Evolutionary conservation across 140 eudicot species (phyloP).

Genomic region (Anethum foeniculum): DNA sequence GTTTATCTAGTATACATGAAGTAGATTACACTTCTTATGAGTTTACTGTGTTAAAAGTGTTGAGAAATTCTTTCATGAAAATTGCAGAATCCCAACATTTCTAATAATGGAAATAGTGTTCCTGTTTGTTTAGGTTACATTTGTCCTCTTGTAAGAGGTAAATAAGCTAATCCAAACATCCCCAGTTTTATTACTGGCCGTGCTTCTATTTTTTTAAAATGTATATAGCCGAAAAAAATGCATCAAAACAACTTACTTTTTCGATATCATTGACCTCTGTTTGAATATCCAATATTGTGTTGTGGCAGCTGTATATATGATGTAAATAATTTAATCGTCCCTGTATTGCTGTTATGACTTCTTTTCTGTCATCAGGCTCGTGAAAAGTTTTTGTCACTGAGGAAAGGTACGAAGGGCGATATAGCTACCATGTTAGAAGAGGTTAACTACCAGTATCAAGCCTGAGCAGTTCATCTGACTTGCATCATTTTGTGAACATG

Average conservation of each 20-base stretch:
- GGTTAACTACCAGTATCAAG: constrained; percentile 41
- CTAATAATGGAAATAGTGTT: neutral
- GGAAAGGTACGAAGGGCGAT: constrained; percentile 87
- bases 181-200: neutral
- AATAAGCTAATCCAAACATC: too few species aligned
- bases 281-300: neutral
- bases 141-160: too few species aligned
- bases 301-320: neutral
- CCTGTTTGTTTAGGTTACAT: too few species aligned
- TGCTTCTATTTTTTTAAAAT: neutral
- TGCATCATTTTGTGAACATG: neutral
- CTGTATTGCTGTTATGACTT: neutral
- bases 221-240: neutral
- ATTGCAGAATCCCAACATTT: neutral
- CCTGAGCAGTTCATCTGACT: neutral
- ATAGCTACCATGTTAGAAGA: constrained; percentile 70
- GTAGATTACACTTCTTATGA: neutral
- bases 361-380: constrained; percentile 54
- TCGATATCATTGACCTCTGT: neutral
- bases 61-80: neutral
- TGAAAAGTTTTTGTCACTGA: constrained; percentile 73
- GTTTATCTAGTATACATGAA: neutral
- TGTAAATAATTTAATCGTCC: neutral
- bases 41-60: neutral
- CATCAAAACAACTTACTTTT: neutral